Evolutionary conservation across 306 rosid species (phyloP).

Genomic region (Carpinus fangiana): DNA sequence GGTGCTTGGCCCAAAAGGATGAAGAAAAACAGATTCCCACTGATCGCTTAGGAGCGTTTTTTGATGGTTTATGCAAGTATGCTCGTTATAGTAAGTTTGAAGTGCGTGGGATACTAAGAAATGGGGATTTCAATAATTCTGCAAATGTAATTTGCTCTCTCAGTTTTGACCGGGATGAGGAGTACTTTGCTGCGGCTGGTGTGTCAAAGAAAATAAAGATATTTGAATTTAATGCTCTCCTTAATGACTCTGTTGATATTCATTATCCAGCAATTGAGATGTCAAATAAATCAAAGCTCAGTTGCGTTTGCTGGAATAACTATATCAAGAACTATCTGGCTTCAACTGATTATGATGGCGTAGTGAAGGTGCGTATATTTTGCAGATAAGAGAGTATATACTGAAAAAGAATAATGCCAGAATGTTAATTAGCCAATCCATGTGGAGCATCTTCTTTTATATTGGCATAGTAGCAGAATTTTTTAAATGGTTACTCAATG

Average conservation of each 20-base stretch:
- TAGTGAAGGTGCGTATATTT: slow-evolving; percentile 70
- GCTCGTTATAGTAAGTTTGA: slow-evolving; percentile 80
- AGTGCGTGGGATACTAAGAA: slow-evolving; percentile 80
- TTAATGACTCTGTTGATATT: slow-evolving; percentile 72
- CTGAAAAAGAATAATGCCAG: background rate
- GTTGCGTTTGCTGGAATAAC: slow-evolving; percentile 95
- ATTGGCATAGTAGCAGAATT: background rate
- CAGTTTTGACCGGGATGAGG: slow-evolving; percentile 91
- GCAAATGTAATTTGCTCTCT: slow-evolving; percentile 84
- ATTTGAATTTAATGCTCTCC: slow-evolving; percentile 74
- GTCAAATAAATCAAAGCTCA: slow-evolving; percentile 77
- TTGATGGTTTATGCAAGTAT: slow-evolving; percentile 94
- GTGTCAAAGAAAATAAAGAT: slow-evolving; percentile 88
- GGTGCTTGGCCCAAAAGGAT: slow-evolving; percentile 34
- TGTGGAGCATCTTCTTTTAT: slow-evolving; percentile 2
- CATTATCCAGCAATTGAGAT: slow-evolving; percentile 89
- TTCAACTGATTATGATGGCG: slow-evolving; percentile 87
- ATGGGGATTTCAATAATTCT: slow-evolving; percentile 70
- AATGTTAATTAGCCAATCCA: background rate
- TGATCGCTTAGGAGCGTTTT: slow-evolving; percentile 72
- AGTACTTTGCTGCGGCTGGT: slow-evolving; percentile 92
- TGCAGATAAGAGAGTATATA: background rate
- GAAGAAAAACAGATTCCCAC: slow-evolving; percentile 41
- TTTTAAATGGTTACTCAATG: background rate
- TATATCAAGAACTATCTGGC: slow-evolving; percentile 91